A percentile compares a stretch with the other conserved stretches of the same genome.
Conservation (phyloP, 73 alveolate species). For the Halteria grandinella region DNA sequence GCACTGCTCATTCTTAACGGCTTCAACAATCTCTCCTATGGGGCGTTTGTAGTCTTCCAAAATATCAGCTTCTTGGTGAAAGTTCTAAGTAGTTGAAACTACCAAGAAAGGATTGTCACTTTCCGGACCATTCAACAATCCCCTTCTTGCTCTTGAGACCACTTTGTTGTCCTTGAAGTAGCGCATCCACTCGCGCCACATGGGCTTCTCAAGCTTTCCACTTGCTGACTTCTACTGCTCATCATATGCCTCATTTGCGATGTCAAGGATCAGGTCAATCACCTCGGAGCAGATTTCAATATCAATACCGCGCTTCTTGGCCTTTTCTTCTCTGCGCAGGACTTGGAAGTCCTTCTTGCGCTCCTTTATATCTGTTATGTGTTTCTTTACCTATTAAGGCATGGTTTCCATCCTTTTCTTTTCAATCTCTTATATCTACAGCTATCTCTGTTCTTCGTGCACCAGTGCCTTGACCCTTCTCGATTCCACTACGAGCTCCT, state of each 20-base stretch:
- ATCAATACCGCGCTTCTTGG: slow-evolving; percentile 69
- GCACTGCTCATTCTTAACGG: slow-evolving; percentile 23
- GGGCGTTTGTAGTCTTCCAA: slow-evolving; percentile 2
- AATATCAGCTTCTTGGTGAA: not conserved
- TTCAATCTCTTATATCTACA: slow-evolving; percentile 17
- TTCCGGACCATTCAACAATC: not conserved
- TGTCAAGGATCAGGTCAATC: slow-evolving; percentile 86
- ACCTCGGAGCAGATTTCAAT: slow-evolving; percentile 80
- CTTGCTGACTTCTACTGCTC: slow-evolving; percentile 77
- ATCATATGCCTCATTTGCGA: slow-evolving; percentile 90
- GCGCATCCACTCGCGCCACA: slow-evolving; percentile 92
- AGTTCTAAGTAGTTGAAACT: not conserved
- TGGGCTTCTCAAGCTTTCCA: slow-evolving; percentile 83
- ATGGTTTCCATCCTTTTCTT: slow-evolving; percentile 63
- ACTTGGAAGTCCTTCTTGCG: slow-evolving; percentile 7
- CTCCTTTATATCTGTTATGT: slow-evolving; percentile 1
- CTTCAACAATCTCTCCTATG: not conserved
- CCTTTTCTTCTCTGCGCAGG: slow-evolving; percentile 56
- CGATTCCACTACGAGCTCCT: slow-evolving; percentile 28
- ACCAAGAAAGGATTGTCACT: not conserved
- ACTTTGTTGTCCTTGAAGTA: slow-evolving; percentile 63
- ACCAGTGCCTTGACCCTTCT: slow-evolving; percentile 43
- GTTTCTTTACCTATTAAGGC: slow-evolving; percentile 68
- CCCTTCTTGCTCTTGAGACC: not conserved
- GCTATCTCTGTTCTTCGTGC: not conserved